phyloP scores from a whole-genome alignment of 129 eudicot species.

The Saussurea involucrata region DNA sequence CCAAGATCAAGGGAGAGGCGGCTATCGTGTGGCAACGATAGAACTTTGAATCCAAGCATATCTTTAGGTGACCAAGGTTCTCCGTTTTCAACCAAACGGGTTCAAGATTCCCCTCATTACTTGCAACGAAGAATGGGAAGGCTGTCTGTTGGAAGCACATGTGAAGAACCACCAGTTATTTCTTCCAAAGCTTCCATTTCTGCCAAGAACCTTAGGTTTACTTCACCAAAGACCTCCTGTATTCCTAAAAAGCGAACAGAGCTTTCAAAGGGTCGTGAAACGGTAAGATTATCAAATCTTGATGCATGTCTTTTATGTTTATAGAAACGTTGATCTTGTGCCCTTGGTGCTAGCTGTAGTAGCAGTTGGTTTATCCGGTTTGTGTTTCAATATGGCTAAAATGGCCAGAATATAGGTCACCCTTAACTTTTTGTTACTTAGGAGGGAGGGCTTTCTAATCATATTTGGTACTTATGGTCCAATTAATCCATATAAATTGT shows the following conservation, averaged over 20 bases:
- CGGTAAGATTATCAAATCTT: slow-evolving; percentile 41
- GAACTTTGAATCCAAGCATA: slow-evolving; percentile 85
- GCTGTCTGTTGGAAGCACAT: slow-evolving; percentile 45
- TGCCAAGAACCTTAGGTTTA: slow-evolving; percentile 40
- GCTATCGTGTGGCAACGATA: slow-evolving; percentile 60
- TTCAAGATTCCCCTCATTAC: slow-evolving; percentile 35
- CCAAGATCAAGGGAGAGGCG: slow-evolving; percentile 47
- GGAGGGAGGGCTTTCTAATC: background rate
- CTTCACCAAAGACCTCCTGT: slow-evolving; percentile 45
- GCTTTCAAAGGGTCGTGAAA: slow-evolving; percentile 49
- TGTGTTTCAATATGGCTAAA: slow-evolving; percentile 4
- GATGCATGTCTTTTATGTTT: background rate
- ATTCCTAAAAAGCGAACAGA: slow-evolving; percentile 43
- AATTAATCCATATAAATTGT: background rate
- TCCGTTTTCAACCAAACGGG: slow-evolving; percentile 36
- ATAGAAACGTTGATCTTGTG: background rate
- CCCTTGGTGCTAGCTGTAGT: background rate
- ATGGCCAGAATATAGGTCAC: background rate
- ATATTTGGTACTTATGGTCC: background rate
- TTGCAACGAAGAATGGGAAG: slow-evolving; percentile 40
- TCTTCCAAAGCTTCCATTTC: slow-evolving; percentile 40
- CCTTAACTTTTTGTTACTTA: background rate
- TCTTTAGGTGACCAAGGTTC: slow-evolving; percentile 67
- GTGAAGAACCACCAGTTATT: slow-evolving; percentile 35
- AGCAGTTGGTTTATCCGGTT: slow-evolving; percentile 1